Evolutionary conservation across 1,284 basidiomycete species (phyloP), one percentile per base, ranked within the genome.

Genomic region (Hypsizygus ulmarius): DNA sequence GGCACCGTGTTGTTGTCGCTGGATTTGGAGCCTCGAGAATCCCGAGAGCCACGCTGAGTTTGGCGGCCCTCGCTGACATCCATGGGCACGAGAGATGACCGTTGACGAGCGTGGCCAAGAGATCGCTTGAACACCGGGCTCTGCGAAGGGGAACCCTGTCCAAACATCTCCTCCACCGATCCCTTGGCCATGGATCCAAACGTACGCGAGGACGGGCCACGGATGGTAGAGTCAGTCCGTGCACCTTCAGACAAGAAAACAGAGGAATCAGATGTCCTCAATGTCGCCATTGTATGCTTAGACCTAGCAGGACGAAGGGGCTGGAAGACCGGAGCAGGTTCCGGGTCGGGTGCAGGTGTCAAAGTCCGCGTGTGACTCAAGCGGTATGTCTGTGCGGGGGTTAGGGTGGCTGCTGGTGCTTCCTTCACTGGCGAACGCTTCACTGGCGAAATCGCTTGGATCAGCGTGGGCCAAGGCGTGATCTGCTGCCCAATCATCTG

Each of bases 391-490:
- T 51, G 54, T 3, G 52, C 64, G 59, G 49, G 66, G 27, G 14
- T 65, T 41, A 27, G 18, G 11, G 43, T 49, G 49, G 38, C 53
- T 11, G 47, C 45, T 38, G 50, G 55, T 33, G 45, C 50, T 48
- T 34, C 47, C 14, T 35, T 52, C 12, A 58, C 51, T 2, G 67
- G 57, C 18, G 55, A 61, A 45, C 71, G 73, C 43, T 70, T 65
- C 21, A 60, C 64, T 2, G 79, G 78, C 1, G 77, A 78, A 0
- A 79, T 66, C 5, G 67, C 57, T 49, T 75, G 70, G 34, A 78
- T 68, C 5, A 81, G 63, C 5, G 69, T 70, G 0, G 77, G 70
- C 84, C 82, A 87, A 0, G 83, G 82, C 0, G 77, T 74, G 36
- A 88, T 88, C 48, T 78, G 79, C 60, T 79, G 74, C 0, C 79